These are phyloP conservation scores for barley (Hordeum vulgare) DNA, from an alignment of 176 grass and related monocot species.

Conservation along the genomic window MorexV3_pseudomolecules_assembly NC_058519.1:629084973-629085472, in stretches of 20 bases:
- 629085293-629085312: constrained; percentile 16
- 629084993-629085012: too few species aligned
- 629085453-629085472: constrained; percentile 98
- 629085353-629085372: constrained; percentile 33
- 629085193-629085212: constrained; percentile 12
- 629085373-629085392: constrained; percentile 51
- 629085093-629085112: background rate
- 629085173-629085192: background rate
- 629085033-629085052: too few species aligned
- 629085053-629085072: too few species aligned
- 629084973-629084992: too few species aligned
- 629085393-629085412: constrained; percentile 24
- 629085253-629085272: background rate
- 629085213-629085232: constrained; percentile 29
- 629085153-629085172: background rate
- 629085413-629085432: constrained; percentile 26
- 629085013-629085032: too few species aligned
- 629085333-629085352: constrained; percentile 70
- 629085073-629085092: background rate
- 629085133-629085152: background rate
- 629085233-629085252: constrained; percentile 41
- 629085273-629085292: background rate
- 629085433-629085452: constrained; percentile 92
- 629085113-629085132: background rate
- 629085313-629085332: constrained; percentile 51